phyloP scores from a whole-genome alignment of 1,284 basidiomycete species.

The Taiwanofungus camphoratus region DNA sequence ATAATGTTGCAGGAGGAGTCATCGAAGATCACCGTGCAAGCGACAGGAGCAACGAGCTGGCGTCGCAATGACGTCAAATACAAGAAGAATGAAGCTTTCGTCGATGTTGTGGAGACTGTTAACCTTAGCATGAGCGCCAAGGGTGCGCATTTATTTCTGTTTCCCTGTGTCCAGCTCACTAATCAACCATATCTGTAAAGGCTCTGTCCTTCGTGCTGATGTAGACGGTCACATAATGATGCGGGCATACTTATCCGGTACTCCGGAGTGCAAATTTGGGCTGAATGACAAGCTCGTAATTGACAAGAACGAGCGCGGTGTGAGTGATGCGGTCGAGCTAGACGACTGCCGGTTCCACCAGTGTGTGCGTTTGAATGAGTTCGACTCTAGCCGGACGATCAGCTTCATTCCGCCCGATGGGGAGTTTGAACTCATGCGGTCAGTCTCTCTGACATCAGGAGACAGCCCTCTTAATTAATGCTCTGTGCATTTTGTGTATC shows the following conservation, averaged over 20 bases:
- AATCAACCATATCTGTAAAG: constrained; percentile 33
- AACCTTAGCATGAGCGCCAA: constrained; percentile 96
- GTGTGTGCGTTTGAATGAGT: constrained; percentile 92
- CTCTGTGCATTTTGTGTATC: too few species aligned
- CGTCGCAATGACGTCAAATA: constrained; percentile 92
- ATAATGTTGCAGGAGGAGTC: constrained; percentile 75
- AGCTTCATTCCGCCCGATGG: constrained; percentile 98
- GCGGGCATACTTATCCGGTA: constrained; percentile 94
- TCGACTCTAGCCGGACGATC: constrained; percentile 90
- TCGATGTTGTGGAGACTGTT: constrained; percentile 95
- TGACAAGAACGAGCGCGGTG: constrained; percentile 66
- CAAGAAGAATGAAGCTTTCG: constrained; percentile 97
- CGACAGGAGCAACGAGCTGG: constrained; percentile 94
- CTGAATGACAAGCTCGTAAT: constrained; percentile 97
- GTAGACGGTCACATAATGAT: constrained; percentile 98
- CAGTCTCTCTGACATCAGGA: constrained; percentile 23
- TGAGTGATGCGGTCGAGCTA: constrained; percentile 82
- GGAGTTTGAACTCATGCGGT: constrained; percentile 98
- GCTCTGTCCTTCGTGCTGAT: constrained; percentile 90
- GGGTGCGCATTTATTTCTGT: constrained; percentile 42
- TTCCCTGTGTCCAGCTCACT: not conserved
- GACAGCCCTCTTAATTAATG: too few species aligned
- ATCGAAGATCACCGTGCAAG: constrained; percentile 93
- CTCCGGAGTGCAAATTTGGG: constrained; percentile 97
- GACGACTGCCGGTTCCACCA: constrained; percentile 99